Conservation (phyloP, 495 filamentous ascomycete genomes). For the Cenococcum geophilum region DNA sequence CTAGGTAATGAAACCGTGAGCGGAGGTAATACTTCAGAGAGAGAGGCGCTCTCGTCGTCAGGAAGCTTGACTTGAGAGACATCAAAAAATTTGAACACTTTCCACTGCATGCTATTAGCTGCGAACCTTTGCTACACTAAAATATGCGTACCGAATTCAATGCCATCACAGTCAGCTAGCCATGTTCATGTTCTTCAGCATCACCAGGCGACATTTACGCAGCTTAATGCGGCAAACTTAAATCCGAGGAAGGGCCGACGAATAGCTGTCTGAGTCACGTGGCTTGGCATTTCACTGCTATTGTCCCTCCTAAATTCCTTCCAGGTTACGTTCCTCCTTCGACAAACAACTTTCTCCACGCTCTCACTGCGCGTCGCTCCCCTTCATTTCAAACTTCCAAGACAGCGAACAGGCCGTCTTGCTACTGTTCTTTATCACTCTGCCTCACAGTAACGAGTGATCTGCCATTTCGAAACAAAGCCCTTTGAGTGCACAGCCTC, state of each 20-base stretch:
- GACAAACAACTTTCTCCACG: too few species aligned
- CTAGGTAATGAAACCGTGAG: constrained; percentile 40
- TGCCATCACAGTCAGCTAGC: constrained; percentile 27
- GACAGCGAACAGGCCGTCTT: too few species aligned
- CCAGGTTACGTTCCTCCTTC: too few species aligned
- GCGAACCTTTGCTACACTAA: background rate
- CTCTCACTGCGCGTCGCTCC: too few species aligned
- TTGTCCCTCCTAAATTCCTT: too few species aligned
- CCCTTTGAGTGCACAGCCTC: too few species aligned
- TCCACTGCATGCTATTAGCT: constrained; percentile 61
- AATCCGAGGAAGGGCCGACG: background rate
- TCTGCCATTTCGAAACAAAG: too few species aligned
- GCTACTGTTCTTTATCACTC: too few species aligned
- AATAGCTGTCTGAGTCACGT: background rate
- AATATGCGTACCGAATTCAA: constrained; percentile 35
- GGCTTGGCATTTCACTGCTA: too few species aligned
- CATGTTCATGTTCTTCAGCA: constrained; percentile 5
- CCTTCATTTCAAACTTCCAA: too few species aligned
- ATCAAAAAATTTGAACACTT: constrained; percentile 99
- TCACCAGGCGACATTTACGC: background rate
- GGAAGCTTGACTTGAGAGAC: constrained; percentile 75
- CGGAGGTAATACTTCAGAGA: constrained; percentile 54
- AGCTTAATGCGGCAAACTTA: background rate
- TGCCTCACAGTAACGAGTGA: too few species aligned
- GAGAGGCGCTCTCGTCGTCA: constrained; percentile 59